phyloP scores from a whole-genome alignment of 306 rosid genomes.

The Vigna trinervia region DNA sequence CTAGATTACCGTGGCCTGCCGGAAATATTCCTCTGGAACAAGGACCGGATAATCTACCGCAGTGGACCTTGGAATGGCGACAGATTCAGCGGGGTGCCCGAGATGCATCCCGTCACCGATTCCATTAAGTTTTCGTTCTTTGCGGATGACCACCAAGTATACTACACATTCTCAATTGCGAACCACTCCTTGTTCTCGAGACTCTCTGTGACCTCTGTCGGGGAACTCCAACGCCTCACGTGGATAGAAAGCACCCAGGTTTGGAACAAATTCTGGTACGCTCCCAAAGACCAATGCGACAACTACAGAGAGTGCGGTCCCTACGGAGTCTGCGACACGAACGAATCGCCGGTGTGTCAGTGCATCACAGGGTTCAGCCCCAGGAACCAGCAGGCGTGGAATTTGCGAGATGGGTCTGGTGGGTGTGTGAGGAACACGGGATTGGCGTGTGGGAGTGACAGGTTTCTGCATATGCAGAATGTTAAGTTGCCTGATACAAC shows the following conservation, averaged over 20 bases:
- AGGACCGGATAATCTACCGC: slow-evolving; percentile 42
- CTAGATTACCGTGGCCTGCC: slow-evolving; percentile 70
- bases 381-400: slow-evolving; percentile 64
- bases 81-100: slow-evolving; percentile 82
- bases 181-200: slow-evolving; percentile 48
- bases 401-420: slow-evolving; percentile 65
- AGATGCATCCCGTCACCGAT: slow-evolving; percentile 55
- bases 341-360: slow-evolving; percentile 69
- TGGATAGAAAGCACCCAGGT: slow-evolving; percentile 52
- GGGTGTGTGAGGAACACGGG: slow-evolving; percentile 71
- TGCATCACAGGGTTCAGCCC: slow-evolving; percentile 69
- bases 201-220: slow-evolving; percentile 48
- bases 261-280: slow-evolving; percentile 71
- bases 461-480: slow-evolving; percentile 44
- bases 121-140: slow-evolving; percentile 53
- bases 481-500: slow-evolving; percentile 74
- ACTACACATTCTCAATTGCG: slow-evolving; percentile 55
- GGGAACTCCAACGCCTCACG: slow-evolving; percentile 53
- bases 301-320: slow-evolving; percentile 66
- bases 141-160: slow-evolving; percentile 48
- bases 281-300: slow-evolving; percentile 79
- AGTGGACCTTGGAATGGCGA: slow-evolving; percentile 91
- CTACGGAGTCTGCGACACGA: slow-evolving; percentile 66
- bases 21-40: slow-evolving; percentile 58
- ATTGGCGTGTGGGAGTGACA: slow-evolving; percentile 56